Base-by-base conservation (phyloP, 352 stramenopile genomes). In the Poterioochromonas sp. region DNA sequence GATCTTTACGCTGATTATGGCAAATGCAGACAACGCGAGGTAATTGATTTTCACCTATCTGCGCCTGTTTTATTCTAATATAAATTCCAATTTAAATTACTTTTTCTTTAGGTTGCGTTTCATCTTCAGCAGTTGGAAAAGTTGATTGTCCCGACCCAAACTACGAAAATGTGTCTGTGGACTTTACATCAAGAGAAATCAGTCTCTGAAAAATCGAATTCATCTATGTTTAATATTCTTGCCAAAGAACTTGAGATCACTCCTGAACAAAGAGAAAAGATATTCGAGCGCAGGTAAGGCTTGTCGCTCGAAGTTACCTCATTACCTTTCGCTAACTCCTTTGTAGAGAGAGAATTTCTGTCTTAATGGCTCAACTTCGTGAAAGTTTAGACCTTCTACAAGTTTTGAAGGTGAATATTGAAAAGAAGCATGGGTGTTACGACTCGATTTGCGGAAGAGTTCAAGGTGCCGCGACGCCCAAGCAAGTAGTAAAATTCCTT, bases 121-220 rank as follows among this genome's bases (percentile, higher is more conserved):
- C 91, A 95, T 80, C 92, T 95, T 68, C 88, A 93, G 79, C 88
- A 91, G 69, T 76, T 86, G 34, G 81, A 86, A 53, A 80, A 80
- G 41, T 83, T 95, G 76, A 85, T 96, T 44, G 70, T 95, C 76
- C 91, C 91, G 51, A 96, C 91, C 44, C 88, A 95, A 74, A 91
- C 94, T 37, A 95, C 91, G 5, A 96, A 96, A 83, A 94, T 96
- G 90, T 94, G 89, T 81, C 91, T 96, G 62, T 96, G 90, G 90
- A 89, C 90, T 0, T 73, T 96, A 68, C 88, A 91, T n/a, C 91
- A 96, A 82, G 90, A 94, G 74, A 89, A 93, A 78, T 90, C 85
- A 62, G 94, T 83, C 47, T 83, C 49, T 68, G 5, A 74, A 74
- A 29, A 29, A 35, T 34, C 11, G 3, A 51, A 89, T 91, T 81